Conservation (phyloP, 306 rosid species). For the Oxytropis ochrocephala region DNA sequence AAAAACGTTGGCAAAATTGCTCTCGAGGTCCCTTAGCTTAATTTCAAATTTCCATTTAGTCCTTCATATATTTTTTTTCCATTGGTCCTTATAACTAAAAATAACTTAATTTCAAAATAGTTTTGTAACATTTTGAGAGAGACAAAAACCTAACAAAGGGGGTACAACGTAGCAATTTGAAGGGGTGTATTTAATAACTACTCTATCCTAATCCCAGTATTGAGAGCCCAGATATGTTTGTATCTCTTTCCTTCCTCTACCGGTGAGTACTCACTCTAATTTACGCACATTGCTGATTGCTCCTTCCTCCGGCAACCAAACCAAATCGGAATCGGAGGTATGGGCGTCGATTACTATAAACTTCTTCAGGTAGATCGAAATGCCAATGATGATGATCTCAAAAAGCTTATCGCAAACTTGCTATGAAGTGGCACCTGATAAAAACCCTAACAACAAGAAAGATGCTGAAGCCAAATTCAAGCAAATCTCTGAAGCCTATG, state of each 20-base stretch:
- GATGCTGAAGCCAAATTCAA: constrained; percentile 89
- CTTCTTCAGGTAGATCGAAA: constrained; percentile 75
- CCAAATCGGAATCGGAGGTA: constrained; percentile 16
- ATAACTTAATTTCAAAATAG: too few relatives aligned
- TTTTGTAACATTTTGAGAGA: too few relatives aligned
- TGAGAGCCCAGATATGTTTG: neutral
- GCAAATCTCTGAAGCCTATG: constrained; percentile 90
- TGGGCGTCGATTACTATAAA: constrained; percentile 92
- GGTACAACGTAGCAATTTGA: too few relatives aligned
- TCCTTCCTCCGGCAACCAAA: constrained; percentile 14
- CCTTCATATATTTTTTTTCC: too few relatives aligned
- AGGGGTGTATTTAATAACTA: too few relatives aligned
- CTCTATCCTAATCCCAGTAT: too few relatives aligned
- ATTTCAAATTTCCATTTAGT: too few relatives aligned
- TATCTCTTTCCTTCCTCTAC: neutral
- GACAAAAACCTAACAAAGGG: too few relatives aligned
- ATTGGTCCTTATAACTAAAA: too few relatives aligned
- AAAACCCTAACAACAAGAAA: constrained; percentile 66
- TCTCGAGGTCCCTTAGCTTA: too few relatives aligned
- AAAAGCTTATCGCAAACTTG: constrained; percentile 75
- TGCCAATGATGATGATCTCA: constrained; percentile 85
- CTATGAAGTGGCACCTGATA: constrained; percentile 51
- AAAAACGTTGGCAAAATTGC: too few relatives aligned
- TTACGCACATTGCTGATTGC: neutral
- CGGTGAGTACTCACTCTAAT: neutral